Base-by-base conservation (phyloP, 495 filamentous ascomycete species). In the Neurospora sp. region DNA sequence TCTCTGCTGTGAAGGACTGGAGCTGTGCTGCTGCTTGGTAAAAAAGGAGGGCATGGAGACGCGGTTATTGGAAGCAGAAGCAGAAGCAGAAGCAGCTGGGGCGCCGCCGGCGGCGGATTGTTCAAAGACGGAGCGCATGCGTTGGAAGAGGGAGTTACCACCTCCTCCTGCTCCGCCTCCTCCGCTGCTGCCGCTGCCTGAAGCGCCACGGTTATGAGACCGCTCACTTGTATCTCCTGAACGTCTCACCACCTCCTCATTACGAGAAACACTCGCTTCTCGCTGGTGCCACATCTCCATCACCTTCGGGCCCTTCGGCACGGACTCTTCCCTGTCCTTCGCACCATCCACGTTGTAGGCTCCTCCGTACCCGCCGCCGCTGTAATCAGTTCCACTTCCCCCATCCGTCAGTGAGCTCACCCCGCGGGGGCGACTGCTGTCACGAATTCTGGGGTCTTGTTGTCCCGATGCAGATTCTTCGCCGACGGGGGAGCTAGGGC, bases 61-160 rank as follows among this genome's bases (percentile, higher is more conserved):
- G 6, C 53, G 11, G 14, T 66, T 35, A 22, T 7, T 16, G 1
- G 42, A n/a, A 7, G 46, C 0, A 66, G 31, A 11, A 70, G 46
- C 31, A 16, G 41, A 35, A 6, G 46, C 0, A 66, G 31, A 11
- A 70, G 46, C 31, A 16, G 41, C 11, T 68, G 70, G 10, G 16
- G 48, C n/a, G 39, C 14, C 12, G 68, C 2, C 9, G 35, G 41
- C 18, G 27, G 20, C 31, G 41, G 59, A 53, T 8, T 76, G 73
- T 69, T 80, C 80, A 68, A 80, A 81, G n/a, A 81, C 74, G 59
- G 68, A 79, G 27, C 80, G 75, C 80, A 81, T 80, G 8, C 75
- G 73, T 69, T 79, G 75, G 78, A 81, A 81, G n/a, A 81, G 73
- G 22, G 12, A 16, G 22, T 74, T 77, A 6, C 53, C 39, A 0